Conservation (phyloP, 2,329 filamentous ascomycete genomes). For the Fusarium hainanense region DNA sequence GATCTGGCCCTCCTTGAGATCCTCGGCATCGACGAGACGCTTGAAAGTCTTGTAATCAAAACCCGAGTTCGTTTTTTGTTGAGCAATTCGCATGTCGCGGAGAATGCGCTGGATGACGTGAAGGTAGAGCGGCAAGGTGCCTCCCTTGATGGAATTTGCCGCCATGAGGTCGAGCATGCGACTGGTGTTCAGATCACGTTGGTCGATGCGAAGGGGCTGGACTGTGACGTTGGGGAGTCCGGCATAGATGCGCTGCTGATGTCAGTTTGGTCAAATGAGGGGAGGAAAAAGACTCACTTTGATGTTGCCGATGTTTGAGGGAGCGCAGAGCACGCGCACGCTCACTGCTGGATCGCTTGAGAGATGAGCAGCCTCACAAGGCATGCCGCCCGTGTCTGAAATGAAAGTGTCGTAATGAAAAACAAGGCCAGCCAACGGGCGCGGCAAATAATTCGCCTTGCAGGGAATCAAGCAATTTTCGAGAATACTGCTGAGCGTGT, state of each 20-base stretch:
- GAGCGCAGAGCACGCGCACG: neutral
- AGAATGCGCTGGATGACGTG: neutral
- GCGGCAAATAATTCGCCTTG: neutral
- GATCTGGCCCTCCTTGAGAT: neutral
- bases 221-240: neutral
- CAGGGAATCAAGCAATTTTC: neutral
- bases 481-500: neutral
- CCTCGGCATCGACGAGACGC: accelerated
- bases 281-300: neutral
- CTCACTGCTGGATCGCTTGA: neutral
- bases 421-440: neutral
- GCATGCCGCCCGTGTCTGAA: neutral
- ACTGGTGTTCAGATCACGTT: neutral
- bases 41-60: conserved; percentile 5
- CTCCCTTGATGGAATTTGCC: neutral
- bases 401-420: conserved; percentile 2
- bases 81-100: neutral
- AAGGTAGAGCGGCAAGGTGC: neutral
- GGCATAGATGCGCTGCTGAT: neutral
- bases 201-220: neutral
- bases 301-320: neutral
- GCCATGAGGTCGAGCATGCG: conserved; percentile 6
- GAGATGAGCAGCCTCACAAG: neutral
- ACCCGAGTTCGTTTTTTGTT: neutral
- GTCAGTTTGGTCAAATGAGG: neutral